Evolutionary conservation across 768 basidiomycete genomes (phyloP).

Genomic region (Baorangia bicolor): DNA sequence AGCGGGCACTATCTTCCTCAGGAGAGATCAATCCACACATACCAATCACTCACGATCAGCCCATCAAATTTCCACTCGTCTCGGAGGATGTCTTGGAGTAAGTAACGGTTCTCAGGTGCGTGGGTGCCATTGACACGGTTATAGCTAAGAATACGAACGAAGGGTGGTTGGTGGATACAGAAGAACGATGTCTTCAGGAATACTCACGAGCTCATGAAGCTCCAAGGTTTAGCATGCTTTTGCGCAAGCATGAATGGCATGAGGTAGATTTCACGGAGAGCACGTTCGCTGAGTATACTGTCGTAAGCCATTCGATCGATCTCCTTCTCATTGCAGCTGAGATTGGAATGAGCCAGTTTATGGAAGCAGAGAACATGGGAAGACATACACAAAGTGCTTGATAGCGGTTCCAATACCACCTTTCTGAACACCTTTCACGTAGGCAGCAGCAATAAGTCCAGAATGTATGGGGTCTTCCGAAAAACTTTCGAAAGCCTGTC

Average conservation of each 20-base stretch:
- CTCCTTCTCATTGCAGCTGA: constrained; percentile 78
- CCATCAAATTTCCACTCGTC: constrained; percentile 77
- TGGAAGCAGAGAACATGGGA: not conserved
- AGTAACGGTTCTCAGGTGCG: constrained; percentile 58
- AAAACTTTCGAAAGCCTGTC: constrained; percentile 72
- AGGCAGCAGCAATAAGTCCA: constrained; percentile 67
- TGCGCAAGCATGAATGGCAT: constrained; percentile 62
- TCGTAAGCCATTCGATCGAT: constrained; percentile 68
- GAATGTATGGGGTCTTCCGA: constrained; percentile 78
- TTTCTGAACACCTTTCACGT: constrained; percentile 73
- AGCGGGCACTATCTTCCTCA: not conserved
- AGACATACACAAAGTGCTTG: constrained; percentile 76
- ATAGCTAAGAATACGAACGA: constrained; percentile 40
- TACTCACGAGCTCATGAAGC: constrained; percentile 61
- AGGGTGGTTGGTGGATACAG: not conserved
- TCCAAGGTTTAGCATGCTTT: constrained; percentile 52
- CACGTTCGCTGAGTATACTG: constrained; percentile 47
- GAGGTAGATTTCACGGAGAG: constrained; percentile 58
- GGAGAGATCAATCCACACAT: not conserved
- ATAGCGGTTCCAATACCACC: constrained; percentile 75
- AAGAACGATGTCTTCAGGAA: not conserved
- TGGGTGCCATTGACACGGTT: constrained; percentile 79
- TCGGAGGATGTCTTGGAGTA: constrained; percentile 62
- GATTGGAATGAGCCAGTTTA: not conserved
- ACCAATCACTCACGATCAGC: constrained; percentile 84